phyloP scores from a whole-genome alignment of 23 red algal species.

The Gracilaria gracilis region DNA sequence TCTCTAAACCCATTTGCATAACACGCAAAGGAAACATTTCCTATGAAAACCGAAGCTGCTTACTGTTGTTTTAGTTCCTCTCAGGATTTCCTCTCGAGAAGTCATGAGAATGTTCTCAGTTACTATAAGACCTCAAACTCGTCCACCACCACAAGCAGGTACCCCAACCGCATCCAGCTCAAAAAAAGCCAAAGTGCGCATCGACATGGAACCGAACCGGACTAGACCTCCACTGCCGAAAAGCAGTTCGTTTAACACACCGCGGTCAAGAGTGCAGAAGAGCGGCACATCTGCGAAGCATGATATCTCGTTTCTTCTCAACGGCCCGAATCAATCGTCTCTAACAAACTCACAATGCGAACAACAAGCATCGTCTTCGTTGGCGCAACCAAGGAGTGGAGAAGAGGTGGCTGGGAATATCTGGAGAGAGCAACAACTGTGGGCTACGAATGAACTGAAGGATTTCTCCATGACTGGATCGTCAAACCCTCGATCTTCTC shows the following conservation, averaged over 20 bases:
- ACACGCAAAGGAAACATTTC: neutral
- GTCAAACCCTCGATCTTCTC: neutral
- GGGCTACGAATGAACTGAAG: slow-evolving; percentile 12
- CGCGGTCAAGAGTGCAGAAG: neutral
- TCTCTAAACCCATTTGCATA: neutral
- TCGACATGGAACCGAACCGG: slow-evolving; percentile 3
- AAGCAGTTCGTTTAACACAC: neutral
- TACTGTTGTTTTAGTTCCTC: slow-evolving; percentile 17
- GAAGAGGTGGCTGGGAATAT: neutral
- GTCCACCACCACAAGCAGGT: neutral
- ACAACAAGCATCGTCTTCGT: neutral
- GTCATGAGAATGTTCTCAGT: neutral
- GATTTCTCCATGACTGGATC: neutral
- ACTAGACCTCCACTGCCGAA: neutral
- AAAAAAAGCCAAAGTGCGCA: too few species aligned
- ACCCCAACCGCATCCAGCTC: neutral
- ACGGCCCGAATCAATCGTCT: neutral
- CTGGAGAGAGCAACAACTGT: slow-evolving; percentile 25
- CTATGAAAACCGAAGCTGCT: slow-evolving; percentile 4
- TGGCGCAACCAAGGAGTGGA: neutral
- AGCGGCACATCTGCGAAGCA: neutral
- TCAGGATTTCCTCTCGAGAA: slow-evolving; percentile 22
- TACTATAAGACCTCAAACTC: neutral
- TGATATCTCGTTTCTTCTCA: slow-evolving; percentile 30
- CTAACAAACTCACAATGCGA: neutral